Conservation (phyloP, 225 moss, liverwort and hornwort species). For the Sphagnum contortum region DNA sequence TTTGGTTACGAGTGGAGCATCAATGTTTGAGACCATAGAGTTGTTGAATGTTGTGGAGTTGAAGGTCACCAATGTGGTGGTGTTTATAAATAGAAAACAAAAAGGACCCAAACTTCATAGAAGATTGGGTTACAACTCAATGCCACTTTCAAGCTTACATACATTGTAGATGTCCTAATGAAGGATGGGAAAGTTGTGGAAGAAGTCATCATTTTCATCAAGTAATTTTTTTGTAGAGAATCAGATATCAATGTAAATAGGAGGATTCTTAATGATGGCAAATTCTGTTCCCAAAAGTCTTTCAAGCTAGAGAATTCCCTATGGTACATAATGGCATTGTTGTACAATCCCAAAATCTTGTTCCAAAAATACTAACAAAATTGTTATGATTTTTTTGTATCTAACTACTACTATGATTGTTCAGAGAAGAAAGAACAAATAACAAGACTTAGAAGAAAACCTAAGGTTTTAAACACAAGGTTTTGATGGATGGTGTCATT, state of each 20-base stretch:
- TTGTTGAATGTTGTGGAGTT: slow-evolving; percentile 55
- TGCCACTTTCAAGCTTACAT: slow-evolving; percentile 63
- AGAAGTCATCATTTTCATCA: slow-evolving; percentile 48
- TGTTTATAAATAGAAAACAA: slow-evolving; percentile 74
- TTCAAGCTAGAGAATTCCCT: slow-evolving; percentile 19
- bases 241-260: slow-evolving; percentile 37
- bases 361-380: too few relatives aligned
- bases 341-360: slow-evolving; percentile 29
- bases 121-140: slow-evolving; percentile 67
- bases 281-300: not conserved
- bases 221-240: slow-evolving; percentile 48
- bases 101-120: slow-evolving; percentile 50
- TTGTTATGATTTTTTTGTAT: too few relatives aligned
- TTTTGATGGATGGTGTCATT: too few relatives aligned
- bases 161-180: slow-evolving; percentile 71
- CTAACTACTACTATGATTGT: too few relatives aligned
- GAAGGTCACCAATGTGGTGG: slow-evolving; percentile 74
- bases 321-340: slow-evolving; percentile 52
- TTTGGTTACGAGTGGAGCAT: slow-evolving; percentile 86
- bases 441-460: too few relatives aligned
- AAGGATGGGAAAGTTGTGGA: slow-evolving; percentile 54
- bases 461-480: too few relatives aligned
- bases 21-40: slow-evolving; percentile 76
- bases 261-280: not conserved
- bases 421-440: too few relatives aligned